These are phyloP conservation scores for Staphylotrichum tortipilum DNA, from an alignment of 495 filamentous ascomycete species.

Conservation along the genomic window DNA sequence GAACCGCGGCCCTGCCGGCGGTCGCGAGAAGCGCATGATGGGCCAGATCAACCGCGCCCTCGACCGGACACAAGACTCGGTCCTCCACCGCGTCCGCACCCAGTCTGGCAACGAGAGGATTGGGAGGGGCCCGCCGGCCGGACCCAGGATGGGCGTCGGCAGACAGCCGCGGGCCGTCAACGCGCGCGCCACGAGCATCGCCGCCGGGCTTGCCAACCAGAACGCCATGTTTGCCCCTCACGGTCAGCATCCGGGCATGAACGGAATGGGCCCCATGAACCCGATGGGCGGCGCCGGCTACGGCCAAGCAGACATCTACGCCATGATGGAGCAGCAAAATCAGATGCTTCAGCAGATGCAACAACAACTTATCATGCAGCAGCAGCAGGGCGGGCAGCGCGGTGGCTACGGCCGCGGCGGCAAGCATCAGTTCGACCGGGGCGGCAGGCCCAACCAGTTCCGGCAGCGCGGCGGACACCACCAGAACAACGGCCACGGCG, in stretches of 20 bases:
- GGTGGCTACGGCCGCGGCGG: constrained; percentile 41
- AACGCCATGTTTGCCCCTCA: constrained; percentile 34
- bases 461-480: constrained; percentile 32
- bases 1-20: constrained; percentile 45
- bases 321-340: constrained; percentile 84
- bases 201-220: constrained; percentile 34
- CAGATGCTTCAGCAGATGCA: constrained; percentile 66
- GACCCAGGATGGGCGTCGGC: constrained; percentile 51
- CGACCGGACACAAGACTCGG: constrained; percentile 63
- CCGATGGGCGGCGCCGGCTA: constrained; percentile 24
- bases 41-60: constrained; percentile 82
- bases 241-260: constrained; percentile 20
- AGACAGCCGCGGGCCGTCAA: constrained; percentile 46
- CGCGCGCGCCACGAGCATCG: constrained; percentile 33
- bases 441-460: constrained; percentile 26
- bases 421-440: constrained; percentile 72
- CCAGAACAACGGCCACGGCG: constrained; percentile 22
- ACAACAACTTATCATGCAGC: constrained; percentile 59
- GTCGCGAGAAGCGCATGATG: constrained; percentile 67
- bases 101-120: constrained; percentile 68
- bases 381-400: constrained; percentile 35
- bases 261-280: constrained; percentile 24
- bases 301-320: constrained; percentile 67
- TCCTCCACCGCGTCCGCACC: constrained; percentile 72
- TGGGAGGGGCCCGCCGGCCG: constrained; percentile 62